phyloP scores from a whole-genome alignment of 352 stramenopile species.

The Pseudoperonospora humuli region DNA sequence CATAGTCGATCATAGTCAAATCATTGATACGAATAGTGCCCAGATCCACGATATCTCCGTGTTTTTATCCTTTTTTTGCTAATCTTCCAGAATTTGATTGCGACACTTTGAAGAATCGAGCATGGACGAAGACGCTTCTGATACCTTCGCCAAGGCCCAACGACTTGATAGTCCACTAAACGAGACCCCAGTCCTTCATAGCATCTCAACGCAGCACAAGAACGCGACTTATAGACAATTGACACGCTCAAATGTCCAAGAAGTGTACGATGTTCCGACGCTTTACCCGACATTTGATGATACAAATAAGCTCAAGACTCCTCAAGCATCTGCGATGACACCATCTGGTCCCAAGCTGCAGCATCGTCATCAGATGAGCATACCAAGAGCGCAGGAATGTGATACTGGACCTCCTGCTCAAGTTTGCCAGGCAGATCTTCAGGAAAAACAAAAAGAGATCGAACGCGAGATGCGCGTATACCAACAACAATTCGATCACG shows the following conservation, averaged over 20 bases:
- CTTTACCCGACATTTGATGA: conserved; percentile 27
- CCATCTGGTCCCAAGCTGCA: background rate
- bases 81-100: conserved; percentile 5
- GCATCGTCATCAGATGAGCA: background rate
- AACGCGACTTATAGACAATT: background rate
- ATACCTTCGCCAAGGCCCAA: too few species aligned
- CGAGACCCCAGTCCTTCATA: too few species aligned
- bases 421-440: conserved; percentile 9
- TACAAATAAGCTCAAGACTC: background rate
- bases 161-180: too few species aligned
- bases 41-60: background rate
- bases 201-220: background rate
- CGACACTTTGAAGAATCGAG: background rate
- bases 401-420: background rate
- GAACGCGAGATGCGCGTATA: conserved; percentile 37
- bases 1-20: background rate
- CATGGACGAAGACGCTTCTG: too few species aligned
- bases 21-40: too few species aligned
- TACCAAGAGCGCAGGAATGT: background rate
- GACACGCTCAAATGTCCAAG: conserved; percentile 2
- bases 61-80: background rate
- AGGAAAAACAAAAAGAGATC: conserved; percentile 26
- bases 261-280: conserved; percentile 3
- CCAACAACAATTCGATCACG: conserved; percentile 39
- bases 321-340: background rate